phyloP scores from a whole-genome alignment of 768 basidiomycete species.

The Boletus tylopilopsis region DNA sequence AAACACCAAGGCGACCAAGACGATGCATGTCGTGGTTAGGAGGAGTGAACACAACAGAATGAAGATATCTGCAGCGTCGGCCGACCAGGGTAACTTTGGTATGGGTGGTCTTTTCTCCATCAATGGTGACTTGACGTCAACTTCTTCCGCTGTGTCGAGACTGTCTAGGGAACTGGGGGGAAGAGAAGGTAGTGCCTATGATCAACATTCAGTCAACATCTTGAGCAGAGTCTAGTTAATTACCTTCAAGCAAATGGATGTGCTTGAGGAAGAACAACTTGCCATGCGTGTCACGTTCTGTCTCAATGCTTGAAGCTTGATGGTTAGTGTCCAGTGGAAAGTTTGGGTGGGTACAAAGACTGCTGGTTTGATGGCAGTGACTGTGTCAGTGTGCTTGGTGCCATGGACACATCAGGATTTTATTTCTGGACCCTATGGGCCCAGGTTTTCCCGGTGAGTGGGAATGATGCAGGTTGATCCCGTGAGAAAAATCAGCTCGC shows the following conservation, averaged over 20 bases:
- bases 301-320: too few relatives aligned
- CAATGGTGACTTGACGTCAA: neutral
- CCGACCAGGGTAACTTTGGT: neutral
- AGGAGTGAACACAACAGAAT: conserved; percentile 5
- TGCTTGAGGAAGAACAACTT: neutral
- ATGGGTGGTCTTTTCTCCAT: neutral
- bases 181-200: neutral
- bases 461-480: too few relatives aligned
- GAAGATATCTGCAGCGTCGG: conserved; percentile 8
- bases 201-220: neutral
- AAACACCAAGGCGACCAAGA: conserved; percentile 6
- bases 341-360: neutral
- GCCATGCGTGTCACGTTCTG: neutral
- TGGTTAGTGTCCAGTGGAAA: too few relatives aligned
- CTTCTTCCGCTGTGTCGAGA: neutral
- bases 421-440: too few relatives aligned
- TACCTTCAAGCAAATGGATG: neutral
- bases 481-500: too few relatives aligned
- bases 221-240: neutral
- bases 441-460: too few relatives aligned
- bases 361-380: too few relatives aligned
- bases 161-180: neutral
- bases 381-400: too few relatives aligned
- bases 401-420: too few relatives aligned
- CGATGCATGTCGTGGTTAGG: conserved; percentile 1